These are phyloP conservation scores for Funneliformis caledonium DNA, from an alignment of 371 early-diverging fungal genomes.

Conservation along the genomic window DNA sequence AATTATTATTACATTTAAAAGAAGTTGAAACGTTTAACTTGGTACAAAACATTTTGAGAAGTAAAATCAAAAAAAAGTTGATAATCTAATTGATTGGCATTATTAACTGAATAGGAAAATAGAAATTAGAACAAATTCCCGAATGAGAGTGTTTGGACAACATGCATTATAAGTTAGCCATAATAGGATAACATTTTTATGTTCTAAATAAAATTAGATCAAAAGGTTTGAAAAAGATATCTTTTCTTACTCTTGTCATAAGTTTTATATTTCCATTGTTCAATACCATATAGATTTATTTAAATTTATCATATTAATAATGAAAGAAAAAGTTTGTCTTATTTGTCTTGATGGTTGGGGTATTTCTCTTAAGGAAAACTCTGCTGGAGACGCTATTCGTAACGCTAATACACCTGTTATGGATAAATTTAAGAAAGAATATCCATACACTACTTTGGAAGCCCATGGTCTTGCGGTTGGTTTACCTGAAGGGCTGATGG, in stretches of 20 bases:
- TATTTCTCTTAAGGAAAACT: slow-evolving; percentile 69
- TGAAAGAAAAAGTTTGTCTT: slow-evolving; percentile 72
- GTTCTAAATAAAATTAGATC: too few species aligned
- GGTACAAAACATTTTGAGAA: neutral
- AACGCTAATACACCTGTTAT: slow-evolving; percentile 96
- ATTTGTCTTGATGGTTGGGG: slow-evolving; percentile 98
- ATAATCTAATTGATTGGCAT: too few species aligned
- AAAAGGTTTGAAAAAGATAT: too few species aligned
- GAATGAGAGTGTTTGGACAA: too few species aligned
- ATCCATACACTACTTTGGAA: slow-evolving; percentile 76
- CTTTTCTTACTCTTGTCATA: too few species aligned
- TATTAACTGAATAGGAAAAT: too few species aligned
- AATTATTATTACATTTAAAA: neutral
- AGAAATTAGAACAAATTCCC: too few species aligned
- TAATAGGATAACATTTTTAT: too few species aligned
- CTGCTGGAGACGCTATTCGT: slow-evolving; percentile 91
- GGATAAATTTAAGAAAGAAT: slow-evolving; percentile 76
- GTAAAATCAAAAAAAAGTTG: neutral
- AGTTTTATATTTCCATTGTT: too few species aligned
- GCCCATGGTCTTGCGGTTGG: slow-evolving; percentile 99
- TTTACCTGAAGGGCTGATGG: slow-evolving; percentile 98
- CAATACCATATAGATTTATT: too few species aligned
- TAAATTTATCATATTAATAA: neutral
- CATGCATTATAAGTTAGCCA: too few species aligned
- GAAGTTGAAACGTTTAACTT: neutral